Evolutionary conservation across 441 rosid genomes (phyloP), one percentile per base, ranked within the genome.

Genomic region (Viola pubescens): DNA sequence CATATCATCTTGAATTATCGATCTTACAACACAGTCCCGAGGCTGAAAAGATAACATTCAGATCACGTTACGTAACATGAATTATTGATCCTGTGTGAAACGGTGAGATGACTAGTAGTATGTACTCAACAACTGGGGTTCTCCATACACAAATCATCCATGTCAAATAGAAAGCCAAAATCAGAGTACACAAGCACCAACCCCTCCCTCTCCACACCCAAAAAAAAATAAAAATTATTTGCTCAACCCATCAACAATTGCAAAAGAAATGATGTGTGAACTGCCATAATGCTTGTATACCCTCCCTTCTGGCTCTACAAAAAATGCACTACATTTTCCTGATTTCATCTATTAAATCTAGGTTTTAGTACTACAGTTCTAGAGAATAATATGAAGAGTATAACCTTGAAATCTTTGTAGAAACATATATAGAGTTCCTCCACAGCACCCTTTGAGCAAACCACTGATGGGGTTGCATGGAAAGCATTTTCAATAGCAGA

Each of bases 401-500:
- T 59, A 48, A 92, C 98, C 94, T 79, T 70, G 72, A 92, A 87
- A 79, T 89, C 85, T 73, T 92, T 92, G 14, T 79, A 77, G 81
- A 92, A 87, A 83, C 98, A 92, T 61, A 92, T 63, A 62, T 73
- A 81, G 40, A 92, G 71, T 74, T 92, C 97, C 78, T 82, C 72
- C 39, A 92, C 66, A 51, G 82, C 89, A 54, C 73, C 87, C 43
- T 58, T 82, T 54, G 86, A 80, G 81, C 98, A 92, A 64, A 62
- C 60, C 64, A 92, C 52, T 67, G 66, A 64, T 2, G 98, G 97
- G 57, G 75, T 89, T 55, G 83, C 70, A 62, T 78, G 97, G 80
- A 80, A 87, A 68, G 95, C 92, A 77, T 82, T 87, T 81, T 87
- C 81, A 71, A 92, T 85, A 41, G 94, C 91, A 75, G 95, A 76